phyloP scores from a whole-genome alignment of 352 stramenopile genomes.

The Pythium diclinum region DNA sequence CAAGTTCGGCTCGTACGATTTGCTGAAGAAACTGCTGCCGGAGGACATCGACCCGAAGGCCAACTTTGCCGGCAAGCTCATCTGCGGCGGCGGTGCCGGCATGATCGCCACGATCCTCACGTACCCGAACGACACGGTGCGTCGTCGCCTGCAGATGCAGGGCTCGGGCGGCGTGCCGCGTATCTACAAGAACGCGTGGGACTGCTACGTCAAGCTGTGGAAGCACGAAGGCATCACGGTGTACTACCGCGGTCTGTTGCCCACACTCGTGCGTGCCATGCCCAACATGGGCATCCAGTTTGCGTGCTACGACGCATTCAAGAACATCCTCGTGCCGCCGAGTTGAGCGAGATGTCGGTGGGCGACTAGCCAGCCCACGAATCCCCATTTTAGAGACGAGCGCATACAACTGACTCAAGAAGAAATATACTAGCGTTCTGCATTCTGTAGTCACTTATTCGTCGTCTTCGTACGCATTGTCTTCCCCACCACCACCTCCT shows the following conservation, averaged over 20 bases:
- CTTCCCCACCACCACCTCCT: background rate
- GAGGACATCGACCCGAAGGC: constrained; percentile 57
- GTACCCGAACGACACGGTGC: constrained; percentile 88
- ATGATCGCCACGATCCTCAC: constrained; percentile 85
- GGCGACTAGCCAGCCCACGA: background rate
- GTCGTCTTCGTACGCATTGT: constrained; percentile 8
- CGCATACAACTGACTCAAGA: constrained; percentile 16
- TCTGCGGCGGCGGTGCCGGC: constrained; percentile 74
- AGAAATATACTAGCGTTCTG: constrained; percentile 17
- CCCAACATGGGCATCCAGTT: constrained; percentile 89
- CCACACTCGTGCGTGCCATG: constrained; percentile 80
- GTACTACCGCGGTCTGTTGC: constrained; percentile 73
- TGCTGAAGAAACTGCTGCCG: constrained; percentile 54
- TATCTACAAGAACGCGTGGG: constrained; percentile 66
- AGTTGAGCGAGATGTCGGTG: background rate
- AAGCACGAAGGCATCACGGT: constrained; percentile 59
- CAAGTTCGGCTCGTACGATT: constrained; percentile 78
- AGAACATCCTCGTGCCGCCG: constrained; percentile 27
- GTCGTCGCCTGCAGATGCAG: constrained; percentile 85
- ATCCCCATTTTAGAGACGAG: constrained; percentile 4
- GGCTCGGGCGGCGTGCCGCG: constrained; percentile 52
- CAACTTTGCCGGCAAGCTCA: constrained; percentile 60
- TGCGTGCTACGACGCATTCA: constrained; percentile 80
- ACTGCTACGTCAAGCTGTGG: constrained; percentile 75
- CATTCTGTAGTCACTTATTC: background rate